Base-by-base conservation (phyloP, 371 early-diverging fungal genomes). In the Apophysomyces ossiformis region DNA sequence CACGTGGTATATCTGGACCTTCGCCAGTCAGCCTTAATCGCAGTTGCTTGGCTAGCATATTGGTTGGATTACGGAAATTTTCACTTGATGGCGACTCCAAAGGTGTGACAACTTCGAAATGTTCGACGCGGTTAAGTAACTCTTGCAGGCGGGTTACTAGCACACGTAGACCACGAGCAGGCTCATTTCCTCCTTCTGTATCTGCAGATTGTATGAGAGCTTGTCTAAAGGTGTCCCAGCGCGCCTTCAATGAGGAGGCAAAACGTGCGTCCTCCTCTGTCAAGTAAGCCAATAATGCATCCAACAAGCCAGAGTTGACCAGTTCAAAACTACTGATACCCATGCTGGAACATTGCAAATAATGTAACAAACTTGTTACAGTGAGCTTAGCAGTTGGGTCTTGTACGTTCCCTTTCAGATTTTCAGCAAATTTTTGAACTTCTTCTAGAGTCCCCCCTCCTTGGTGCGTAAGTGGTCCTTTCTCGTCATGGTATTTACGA, bases 291-390 rank as follows among this genome's bases (percentile, higher is more conserved):
- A 84, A 64, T 6, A 91, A 64, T 12, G 85, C 78, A 37, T 83
- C 87, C 43, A 93, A 71, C 32, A 95, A 64, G 0, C 93, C 93
- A 59, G 94, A 92, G 61, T 88, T 91, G 58, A 89, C 72, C 50
- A 95, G 75, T 74, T 95, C 96, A 69, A 90, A 92, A 11, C 90
- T 90, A n/a, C 94, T 94, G 45, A 92, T 84, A 6, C 93, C 89
- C 57, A 73, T 70, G 0, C 67, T 60, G 57, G 67, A 77, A 15
- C 54, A 72, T 67, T 66, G 69, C 16, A 78, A 71, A 61, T 74
- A 75, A 45, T 37, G 54, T n/a, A 61, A 73, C 50, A 71, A 77
- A 41, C 50, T 60, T 45, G 12, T 26, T 59, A 69, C 63, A 5
- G 67, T 69, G 37, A 56, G 13, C 36, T 68, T 58, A 13, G 60